A percentile compares a stretch with the other conserved stretches of the same genome.
These are phyloP conservation scores for Sambucus nigra DNA, from an alignment of 129 eudicot species.

Conservation along the genomic window DNA sequence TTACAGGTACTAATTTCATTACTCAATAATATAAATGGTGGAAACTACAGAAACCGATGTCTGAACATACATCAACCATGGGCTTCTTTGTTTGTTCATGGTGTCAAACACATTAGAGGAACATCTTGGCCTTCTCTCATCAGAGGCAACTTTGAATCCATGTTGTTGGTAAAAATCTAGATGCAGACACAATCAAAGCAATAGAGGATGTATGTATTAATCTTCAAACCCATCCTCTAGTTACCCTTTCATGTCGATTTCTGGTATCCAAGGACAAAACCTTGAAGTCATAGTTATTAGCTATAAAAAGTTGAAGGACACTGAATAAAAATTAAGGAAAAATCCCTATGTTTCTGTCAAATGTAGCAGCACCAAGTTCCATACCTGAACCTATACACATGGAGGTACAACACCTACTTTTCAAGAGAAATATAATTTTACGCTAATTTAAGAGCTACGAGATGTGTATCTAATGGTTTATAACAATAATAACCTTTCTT, in stretches of 20 bases:
- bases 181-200: no score
- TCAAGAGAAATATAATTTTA: conserved; percentile 78
- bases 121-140: no score
- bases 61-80: no score
- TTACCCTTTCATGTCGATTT: conserved; percentile 32
- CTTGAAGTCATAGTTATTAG: conserved; percentile 92
- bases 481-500: conserved; percentile 73
- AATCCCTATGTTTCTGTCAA: conserved; percentile 83
- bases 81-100: no score
- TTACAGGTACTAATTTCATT: no score
- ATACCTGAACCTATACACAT: conserved; percentile 79
- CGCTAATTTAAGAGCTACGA: conserved; percentile 63
- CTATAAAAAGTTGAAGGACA: conserved; percentile 64
- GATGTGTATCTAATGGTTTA: conserved; percentile 66
- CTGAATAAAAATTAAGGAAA: conserved; percentile 90
- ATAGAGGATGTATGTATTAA: no score
- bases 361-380: conserved; percentile 48
- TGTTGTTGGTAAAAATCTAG: no score
- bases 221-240: conserved; percentile 1
- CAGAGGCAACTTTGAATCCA: no score
- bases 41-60: no score
- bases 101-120: no score
- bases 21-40: no score
- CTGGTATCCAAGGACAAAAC: conserved; percentile 65
- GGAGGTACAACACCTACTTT: conserved; percentile 94